These are phyloP conservation scores for Globisporangium radiosum DNA, from an alignment of 352 stramenopile genomes.

Conservation along the genomic window DNA sequence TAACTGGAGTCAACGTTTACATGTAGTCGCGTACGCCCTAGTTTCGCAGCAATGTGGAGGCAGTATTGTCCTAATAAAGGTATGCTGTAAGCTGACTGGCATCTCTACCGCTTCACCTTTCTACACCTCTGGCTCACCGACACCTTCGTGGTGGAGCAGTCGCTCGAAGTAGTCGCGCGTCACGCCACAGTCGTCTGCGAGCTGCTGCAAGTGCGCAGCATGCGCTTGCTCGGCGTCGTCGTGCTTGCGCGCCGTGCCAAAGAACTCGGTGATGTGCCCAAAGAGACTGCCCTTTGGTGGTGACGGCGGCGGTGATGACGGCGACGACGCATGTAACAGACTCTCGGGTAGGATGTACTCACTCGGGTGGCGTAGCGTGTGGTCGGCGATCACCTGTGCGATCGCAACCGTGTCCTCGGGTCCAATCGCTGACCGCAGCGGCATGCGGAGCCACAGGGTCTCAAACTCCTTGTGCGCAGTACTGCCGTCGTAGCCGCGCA, in stretches of 20 bases:
- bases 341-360: conserved; percentile 4
- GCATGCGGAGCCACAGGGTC: conserved; percentile 30
- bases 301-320: background rate
- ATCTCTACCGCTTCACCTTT: background rate
- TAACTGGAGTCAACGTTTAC: no score
- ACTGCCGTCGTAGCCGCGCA: conserved; percentile 39
- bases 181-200: conserved; percentile 15
- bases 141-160: conserved; percentile 9
- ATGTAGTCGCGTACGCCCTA: no score
- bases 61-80: no score
- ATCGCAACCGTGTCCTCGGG: conserved; percentile 8
- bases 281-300: conserved; percentile 9
- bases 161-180: conserved; percentile 10
- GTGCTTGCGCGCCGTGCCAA: conserved; percentile 3
- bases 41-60: no score
- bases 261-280: conserved; percentile 13
- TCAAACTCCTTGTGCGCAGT: conserved; percentile 26
- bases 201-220: conserved; percentile 2
- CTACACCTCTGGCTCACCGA: background rate
- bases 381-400: conserved; percentile 14
- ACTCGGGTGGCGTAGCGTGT: conserved; percentile 12
- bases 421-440: conserved; percentile 13
- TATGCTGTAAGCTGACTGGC: background rate
- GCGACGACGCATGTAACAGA: background rate
- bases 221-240: background rate